Base-by-base conservation (phyloP, 352 stramenopile species). In the Phytophthora rubi region DNA sequence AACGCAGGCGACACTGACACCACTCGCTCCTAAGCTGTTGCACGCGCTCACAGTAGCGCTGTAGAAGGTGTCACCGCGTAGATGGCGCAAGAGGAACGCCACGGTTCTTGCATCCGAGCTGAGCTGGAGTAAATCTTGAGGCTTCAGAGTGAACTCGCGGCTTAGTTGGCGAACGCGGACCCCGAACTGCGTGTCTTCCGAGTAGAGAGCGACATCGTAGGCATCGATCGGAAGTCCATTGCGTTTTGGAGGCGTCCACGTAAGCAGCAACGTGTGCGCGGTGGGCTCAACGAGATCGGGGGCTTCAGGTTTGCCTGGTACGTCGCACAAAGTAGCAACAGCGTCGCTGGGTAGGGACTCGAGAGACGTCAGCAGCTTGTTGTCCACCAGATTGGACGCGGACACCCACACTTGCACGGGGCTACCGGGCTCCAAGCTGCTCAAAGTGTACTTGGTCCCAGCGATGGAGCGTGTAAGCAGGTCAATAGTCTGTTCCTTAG, bases 341-440 rank as follows among this genome's bases (percentile, higher is more conserved):
- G 54, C 26, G 10, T 79, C 70, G 23, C 76, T 89, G 13, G 71
- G 69, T 16, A 55, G 53, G 0, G 86, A 94, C 39, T 86, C 70
- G 4, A 53, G 55, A 15, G 86, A 92, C 8, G 68, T 70, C 8
- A 75, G 73, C 6, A 92, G 53, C 26, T 82, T 80, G 54, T 82
- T 90, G 53, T 86, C 74, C 47, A 91, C 81, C 26, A 91, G 56
- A 44, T 92, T 94, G 15, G 80, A 82, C 6, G 83, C 84, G 3
- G 80, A 80, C 21, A 94, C 53, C 75, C 83, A 88, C 10, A 82
- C 72, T 15, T 70, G 66, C 0, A 92, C 39, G 0, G 68, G 35
- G 2, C 67, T 62, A 4, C 84, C 86, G 15, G 86, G 81, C 0
- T 71, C 67, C 5, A 94, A 72, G 0, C 57, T 70, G 0, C 44